Base-by-base conservation (phyloP, 768 basidiomycete genomes). In the Russula foetens region DNA sequence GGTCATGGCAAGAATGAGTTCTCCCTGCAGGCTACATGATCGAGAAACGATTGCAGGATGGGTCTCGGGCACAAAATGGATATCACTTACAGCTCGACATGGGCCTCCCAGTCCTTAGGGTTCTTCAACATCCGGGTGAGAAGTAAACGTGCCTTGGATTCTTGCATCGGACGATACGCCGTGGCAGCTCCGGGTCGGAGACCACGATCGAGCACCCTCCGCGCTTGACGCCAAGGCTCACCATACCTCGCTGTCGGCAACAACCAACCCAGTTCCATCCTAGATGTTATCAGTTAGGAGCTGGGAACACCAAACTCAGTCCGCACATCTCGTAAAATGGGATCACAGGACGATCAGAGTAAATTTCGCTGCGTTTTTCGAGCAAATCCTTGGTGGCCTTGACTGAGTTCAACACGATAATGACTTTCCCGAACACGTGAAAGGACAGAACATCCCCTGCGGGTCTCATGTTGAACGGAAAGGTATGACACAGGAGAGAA, bases 321-420 rank as follows among this genome's bases (percentile, higher is more conserved):
- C 17, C 17, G 3, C 17, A 47, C 26, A n/a, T 51, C n/a, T 5
- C 41, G 11, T 31, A 58, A n/a, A 62, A 43, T 6, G 53, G 35
- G 24, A 49, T 43, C 26, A 50, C 31, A 33, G 48, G 38, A 41
- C 60, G 60, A 28, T 46, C 55, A 19, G 54, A 56, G 55, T 46
- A 62, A 19, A 44, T 79, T n/a, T 75, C 66, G 58, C 81, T 77
- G 53, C 80, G 75, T 67, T 77, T 82, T 44, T 83, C 81, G 29
- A 85, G 71, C 24, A 85, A 70, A 60, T 79, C 81, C 14, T 73
- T 72, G 31, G 76, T 74, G 8, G 74, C 76, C 59, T 76, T 72
- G 62, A 72, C 58, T 56, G 75, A 76, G 68, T 77, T 82, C 35
- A 84, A 69, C 53, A 85, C 69, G 53, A 84, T 64, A 68, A 81